Conservation (phyloP, 495 filamentous ascomycete genomes). For the Penicillium crystallinum region DNA sequence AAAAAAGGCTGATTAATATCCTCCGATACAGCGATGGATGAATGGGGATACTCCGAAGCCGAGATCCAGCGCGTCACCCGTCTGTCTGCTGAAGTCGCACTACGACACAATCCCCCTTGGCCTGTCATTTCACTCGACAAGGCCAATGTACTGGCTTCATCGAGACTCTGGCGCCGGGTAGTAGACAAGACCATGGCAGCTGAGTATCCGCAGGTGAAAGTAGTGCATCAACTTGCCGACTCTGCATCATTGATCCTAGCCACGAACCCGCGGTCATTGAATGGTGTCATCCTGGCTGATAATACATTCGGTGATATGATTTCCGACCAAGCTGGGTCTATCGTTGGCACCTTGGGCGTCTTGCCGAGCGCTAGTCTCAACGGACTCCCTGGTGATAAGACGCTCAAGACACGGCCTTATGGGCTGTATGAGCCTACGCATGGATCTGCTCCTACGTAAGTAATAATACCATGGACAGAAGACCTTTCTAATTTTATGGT, state of each 20-base stretch:
- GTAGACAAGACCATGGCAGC: constrained; percentile 39
- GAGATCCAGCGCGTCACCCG: constrained; percentile 48
- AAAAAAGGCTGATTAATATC: neutral
- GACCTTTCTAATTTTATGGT: neutral
- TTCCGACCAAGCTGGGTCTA: constrained; percentile 45
- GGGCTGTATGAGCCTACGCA: constrained; percentile 41
- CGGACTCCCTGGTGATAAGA: constrained; percentile 36
- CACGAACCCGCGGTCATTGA: constrained; percentile 43
- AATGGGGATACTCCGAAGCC: constrained; percentile 42
- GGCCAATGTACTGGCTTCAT: constrained; percentile 48
- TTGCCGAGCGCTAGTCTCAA: constrained; percentile 47
- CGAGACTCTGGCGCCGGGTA: constrained; percentile 45
- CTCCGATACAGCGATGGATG: constrained; percentile 33
- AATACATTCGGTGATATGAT: constrained; percentile 52
- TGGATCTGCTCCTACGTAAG: constrained; percentile 39
- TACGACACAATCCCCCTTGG: constrained; percentile 40
- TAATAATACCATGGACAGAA: neutral
- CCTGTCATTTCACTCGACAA: constrained; percentile 46
- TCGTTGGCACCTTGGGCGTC: constrained; percentile 46
- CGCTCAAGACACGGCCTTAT: constrained; percentile 29
- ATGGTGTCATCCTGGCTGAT: constrained; percentile 46
- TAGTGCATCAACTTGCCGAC: constrained; percentile 47
- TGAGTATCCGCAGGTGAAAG: constrained; percentile 45
- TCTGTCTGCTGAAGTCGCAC: constrained; percentile 42
- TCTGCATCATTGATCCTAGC: constrained; percentile 46